phyloP scores from a whole-genome alignment of 371 early-diverging fungal species.

The Mucor irregularis region DNA sequence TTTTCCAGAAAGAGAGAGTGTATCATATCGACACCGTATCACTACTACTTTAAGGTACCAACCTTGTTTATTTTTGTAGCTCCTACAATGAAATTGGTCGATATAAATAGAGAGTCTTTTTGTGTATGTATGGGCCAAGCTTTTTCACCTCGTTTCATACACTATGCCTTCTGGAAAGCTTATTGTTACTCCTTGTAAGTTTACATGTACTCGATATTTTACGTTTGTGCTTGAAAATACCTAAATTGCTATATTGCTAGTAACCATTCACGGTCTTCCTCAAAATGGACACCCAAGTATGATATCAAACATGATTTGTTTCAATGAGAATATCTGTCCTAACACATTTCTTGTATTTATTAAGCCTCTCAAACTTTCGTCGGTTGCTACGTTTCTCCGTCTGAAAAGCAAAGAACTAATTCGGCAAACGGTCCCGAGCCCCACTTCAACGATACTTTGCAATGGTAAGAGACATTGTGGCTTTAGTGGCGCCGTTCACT shows the following conservation, averaged over 20 bases:
- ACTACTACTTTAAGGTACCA: background rate
- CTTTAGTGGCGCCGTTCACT: background rate
- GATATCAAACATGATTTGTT: background rate
- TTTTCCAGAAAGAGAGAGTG: background rate
- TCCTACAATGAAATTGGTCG: background rate
- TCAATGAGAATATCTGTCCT: background rate
- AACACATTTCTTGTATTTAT: background rate
- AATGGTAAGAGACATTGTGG: constrained; percentile 21
- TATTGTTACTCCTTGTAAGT: constrained; percentile 20
- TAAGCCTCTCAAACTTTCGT: constrained; percentile 36
- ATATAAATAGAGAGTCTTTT: background rate
- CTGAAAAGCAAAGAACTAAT: constrained; percentile 45
- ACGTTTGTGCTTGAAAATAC: no score
- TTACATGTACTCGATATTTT: background rate
- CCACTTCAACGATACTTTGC: constrained; percentile 34
- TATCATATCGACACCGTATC: no score
- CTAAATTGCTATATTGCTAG: background rate
- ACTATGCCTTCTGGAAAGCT: constrained; percentile 21
- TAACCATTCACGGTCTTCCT: constrained; percentile 19
- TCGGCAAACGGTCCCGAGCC: constrained; percentile 38
- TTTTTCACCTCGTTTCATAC: background rate
- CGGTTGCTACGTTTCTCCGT: constrained; percentile 36
- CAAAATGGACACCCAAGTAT: constrained; percentile 22
- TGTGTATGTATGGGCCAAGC: background rate
- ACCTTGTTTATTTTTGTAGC: background rate